These are phyloP conservation scores for Coffea eugenioides DNA, from an alignment of 257 asterid species.

Conservation along the genomic window DNA sequence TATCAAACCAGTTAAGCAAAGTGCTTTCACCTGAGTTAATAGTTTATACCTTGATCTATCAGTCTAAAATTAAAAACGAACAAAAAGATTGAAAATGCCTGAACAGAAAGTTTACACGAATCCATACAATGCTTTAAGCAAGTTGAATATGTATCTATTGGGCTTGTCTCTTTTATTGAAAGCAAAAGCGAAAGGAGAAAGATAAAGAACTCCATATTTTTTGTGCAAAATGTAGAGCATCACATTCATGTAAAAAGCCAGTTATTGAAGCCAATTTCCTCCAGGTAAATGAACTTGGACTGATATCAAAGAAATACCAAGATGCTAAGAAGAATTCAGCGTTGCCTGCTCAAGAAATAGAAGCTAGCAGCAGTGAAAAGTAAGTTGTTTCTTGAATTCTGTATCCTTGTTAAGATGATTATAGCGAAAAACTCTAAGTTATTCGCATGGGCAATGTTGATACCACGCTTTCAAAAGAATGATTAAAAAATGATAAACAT, in stretches of 20 bases:
- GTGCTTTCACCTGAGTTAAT: too few relatives aligned
- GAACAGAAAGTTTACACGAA: not conserved
- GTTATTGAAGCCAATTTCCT: not conserved
- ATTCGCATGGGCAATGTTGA: not conserved
- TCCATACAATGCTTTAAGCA: not conserved
- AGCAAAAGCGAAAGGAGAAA: not conserved
- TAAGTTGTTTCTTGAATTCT: not conserved
- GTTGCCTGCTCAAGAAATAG: not conserved
- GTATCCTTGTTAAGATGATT: too few relatives aligned
- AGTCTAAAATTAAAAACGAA: too few relatives aligned
- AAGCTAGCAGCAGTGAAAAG: not conserved
- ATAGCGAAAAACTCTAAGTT: too few relatives aligned
- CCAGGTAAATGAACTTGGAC: not conserved
- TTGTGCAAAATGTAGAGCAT: not conserved
- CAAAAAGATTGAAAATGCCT: too few relatives aligned
- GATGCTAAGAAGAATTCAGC: not conserved
- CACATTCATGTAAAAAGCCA: not conserved
- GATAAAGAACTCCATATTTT: not conserved
- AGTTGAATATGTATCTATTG: not conserved
- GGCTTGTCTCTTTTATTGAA: not conserved
- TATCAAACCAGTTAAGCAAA: too few relatives aligned
- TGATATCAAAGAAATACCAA: not conserved
- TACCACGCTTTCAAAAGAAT: too few relatives aligned
- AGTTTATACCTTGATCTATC: too few relatives aligned
- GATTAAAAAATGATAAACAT: too few relatives aligned